Evolutionary conservation across 768 basidiomycete species (phyloP).

Genomic region (Asterophora parasitica): DNA sequence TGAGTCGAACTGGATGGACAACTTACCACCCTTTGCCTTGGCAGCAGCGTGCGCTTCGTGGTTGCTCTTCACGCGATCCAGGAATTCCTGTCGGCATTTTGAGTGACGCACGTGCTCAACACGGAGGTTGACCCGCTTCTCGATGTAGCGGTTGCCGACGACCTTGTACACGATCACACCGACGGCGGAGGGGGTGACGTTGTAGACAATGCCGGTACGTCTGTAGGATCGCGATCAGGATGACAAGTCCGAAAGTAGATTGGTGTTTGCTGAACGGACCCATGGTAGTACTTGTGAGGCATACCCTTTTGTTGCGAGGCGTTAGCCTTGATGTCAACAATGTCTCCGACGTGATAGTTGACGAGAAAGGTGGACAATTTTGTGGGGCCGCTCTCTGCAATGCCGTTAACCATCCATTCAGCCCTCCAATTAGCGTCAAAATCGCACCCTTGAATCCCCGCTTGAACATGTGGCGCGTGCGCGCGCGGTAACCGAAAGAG

Average conservation of each 20-base stretch:
- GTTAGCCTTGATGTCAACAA: constrained; percentile 99
- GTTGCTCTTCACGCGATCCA: constrained; percentile 93
- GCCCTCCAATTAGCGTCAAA: constrained; percentile 9
- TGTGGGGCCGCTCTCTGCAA: constrained; percentile 79
- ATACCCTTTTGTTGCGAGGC: constrained; percentile 99
- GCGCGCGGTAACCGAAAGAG: constrained; percentile 99
- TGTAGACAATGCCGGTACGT: constrained; percentile 98
- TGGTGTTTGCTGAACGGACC: constrained; percentile 49
- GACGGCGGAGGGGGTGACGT: constrained; percentile 91
- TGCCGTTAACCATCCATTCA: constrained; percentile 5
- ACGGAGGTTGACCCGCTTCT: constrained; percentile 98
- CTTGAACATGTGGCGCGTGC: constrained; percentile 99
- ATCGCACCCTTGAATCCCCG: constrained; percentile 90
- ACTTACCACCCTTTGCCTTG: constrained; percentile 86
- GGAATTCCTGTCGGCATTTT: constrained; percentile 96
- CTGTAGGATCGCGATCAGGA: constrained; percentile 34
- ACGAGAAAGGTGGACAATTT: constrained; percentile 91
- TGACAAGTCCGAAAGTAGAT: not conserved
- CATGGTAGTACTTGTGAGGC: constrained; percentile 99
- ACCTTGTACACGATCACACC: constrained; percentile 98
- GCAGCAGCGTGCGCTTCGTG: constrained; percentile 78
- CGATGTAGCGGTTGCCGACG: constrained; percentile 97
- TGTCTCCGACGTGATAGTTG: constrained; percentile 93
- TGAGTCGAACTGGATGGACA: not conserved
- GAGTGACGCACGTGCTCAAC: constrained; percentile 96